Base-by-base conservation (phyloP, 257 asterid genomes). In the Jasminum sambac region DNA sequence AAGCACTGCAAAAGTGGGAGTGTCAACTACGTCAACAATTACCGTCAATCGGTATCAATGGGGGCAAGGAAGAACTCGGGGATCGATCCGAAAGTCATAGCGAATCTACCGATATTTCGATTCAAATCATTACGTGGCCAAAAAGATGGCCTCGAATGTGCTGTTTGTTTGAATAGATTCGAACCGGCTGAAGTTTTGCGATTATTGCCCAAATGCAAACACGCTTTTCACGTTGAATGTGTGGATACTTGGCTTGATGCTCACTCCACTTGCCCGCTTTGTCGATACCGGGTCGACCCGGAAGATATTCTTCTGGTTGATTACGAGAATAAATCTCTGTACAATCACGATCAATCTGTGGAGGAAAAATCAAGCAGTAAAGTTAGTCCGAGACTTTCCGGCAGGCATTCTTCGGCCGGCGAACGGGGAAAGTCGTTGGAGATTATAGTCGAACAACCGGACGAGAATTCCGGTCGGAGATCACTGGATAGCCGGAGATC, bases 221-320 rank as follows among this genome's bases (percentile, higher is more conserved):
- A 92, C 73, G 97, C 95, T 0, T 90, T 90, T 70, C 98, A 90
- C 68, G 93, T 92, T 0, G 98, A 92, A 44, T 92, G 98, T 72
- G 90, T 92, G 24, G 96, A 90, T 24, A 87, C 90, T 0, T 92
- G 98, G 98, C 90, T 92, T 0, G 98, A 92, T 7, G 96, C 85
- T 13, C 97, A 92, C 48, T 88, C 98, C 30, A 87, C 98, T 4
- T 92, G 98, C 68, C 98, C 98, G 10, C 95, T 92, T 0, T 92
- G 98, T 59, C 89, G 98, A 5, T 83, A 80, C 81, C 73, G 96
- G 16, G 98, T 92, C 75, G 87, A 85, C 76, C 95, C 96, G 0
- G 98, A 90, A 72, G 98, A 92, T 75, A 76, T 83, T 66, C 86
- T 92, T 46, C 81, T 92, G 0, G 72, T 87, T 12, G 77, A 71